Evolutionary conservation across 1,139 yeast genomes (phyloP).

Genomic region (Sugiyamaella castrensis): DNA sequence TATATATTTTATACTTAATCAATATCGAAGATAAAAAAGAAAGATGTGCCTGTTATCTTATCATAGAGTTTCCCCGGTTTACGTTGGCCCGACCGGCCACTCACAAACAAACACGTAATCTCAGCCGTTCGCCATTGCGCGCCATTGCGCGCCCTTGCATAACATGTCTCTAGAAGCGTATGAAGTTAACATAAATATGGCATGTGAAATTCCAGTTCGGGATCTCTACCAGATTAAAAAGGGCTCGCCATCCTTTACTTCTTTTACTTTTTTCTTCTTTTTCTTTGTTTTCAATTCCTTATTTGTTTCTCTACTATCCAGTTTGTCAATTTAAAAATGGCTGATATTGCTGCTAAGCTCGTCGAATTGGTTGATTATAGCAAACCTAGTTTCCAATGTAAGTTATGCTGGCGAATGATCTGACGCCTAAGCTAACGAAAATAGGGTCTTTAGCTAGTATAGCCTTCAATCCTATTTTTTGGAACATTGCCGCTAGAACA

Average conservation of each 20-base stretch:
- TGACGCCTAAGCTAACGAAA: background rate
- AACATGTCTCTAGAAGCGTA: background rate
- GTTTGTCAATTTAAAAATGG: slow-evolving; percentile 2
- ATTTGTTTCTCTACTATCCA: background rate
- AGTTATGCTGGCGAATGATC: slow-evolving; percentile 3
- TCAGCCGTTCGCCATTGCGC: no score
- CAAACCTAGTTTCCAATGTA: slow-evolving; percentile 22
- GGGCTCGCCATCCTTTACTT: no score
- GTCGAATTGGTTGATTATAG: slow-evolving; percentile 20
- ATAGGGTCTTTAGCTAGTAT: slow-evolving; percentile 45
- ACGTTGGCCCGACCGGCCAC: no score
- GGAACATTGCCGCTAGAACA: slow-evolving; percentile 88
- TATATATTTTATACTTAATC: no score
- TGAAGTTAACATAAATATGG: background rate
- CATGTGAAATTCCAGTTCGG: no score
- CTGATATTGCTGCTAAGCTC: slow-evolving; percentile 4
- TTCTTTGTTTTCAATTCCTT: background rate
- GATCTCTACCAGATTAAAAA: background rate
- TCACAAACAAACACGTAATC: no score
- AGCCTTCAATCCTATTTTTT: slow-evolving; percentile 88
- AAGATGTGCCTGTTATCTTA: no score
- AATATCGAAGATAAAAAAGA: no score
- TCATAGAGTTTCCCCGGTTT: no score
- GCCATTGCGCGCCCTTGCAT: background rate
- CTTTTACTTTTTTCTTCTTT: no score